phyloP scores from a whole-genome alignment of 352 stramenopile species.

The Phytophthora chlamydospora region DNA sequence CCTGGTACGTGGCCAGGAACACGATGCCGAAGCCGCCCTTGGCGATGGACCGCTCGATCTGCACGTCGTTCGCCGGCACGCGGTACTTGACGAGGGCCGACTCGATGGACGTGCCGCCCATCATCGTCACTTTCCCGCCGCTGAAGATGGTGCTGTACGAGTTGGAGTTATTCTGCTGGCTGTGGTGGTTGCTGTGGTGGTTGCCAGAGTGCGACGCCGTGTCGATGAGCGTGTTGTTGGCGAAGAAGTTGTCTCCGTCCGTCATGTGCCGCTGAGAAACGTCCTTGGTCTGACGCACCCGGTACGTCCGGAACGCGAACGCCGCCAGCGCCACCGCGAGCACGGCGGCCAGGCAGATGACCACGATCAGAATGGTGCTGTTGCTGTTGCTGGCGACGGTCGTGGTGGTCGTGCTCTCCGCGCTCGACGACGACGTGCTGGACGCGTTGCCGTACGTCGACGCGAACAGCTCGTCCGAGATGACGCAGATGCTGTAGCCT shows the following conservation, averaged over 20 bases:
- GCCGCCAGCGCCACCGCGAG: slow-evolving; percentile 56
- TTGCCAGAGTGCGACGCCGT: slow-evolving; percentile 34
- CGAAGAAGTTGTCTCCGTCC: slow-evolving; percentile 54
- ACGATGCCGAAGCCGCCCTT: slow-evolving; percentile 82
- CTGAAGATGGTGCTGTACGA: slow-evolving; percentile 67
- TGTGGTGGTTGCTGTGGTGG: slow-evolving; percentile 28
- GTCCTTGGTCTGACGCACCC: slow-evolving; percentile 32
- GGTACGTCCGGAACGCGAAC: slow-evolving; percentile 57
- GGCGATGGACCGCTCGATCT: slow-evolving; percentile 64
- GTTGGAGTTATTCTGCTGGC: slow-evolving; percentile 27
- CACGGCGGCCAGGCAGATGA: slow-evolving; percentile 63
- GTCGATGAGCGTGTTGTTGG: slow-evolving; percentile 45
- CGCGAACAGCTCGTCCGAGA: slow-evolving; percentile 67
- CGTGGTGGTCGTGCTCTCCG: slow-evolving; percentile 23
- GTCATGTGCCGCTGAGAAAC: slow-evolving; percentile 27
- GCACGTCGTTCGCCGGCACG: slow-evolving; percentile 68
- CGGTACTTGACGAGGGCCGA: slow-evolving; percentile 77
- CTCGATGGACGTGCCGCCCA: slow-evolving; percentile 60
- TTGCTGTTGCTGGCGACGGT: slow-evolving; percentile 37
- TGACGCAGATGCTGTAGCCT: slow-evolving; percentile 57
- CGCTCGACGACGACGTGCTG: slow-evolving; percentile 29
- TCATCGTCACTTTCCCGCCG: slow-evolving; percentile 57
- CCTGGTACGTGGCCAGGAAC: slow-evolving; percentile 69
- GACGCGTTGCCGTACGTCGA: slow-evolving; percentile 47
- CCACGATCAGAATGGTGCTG: slow-evolving; percentile 56